Base-by-base conservation (phyloP, 2,329 filamentous ascomycete genomes). In the Lasiodiplodia sp. region DNA sequence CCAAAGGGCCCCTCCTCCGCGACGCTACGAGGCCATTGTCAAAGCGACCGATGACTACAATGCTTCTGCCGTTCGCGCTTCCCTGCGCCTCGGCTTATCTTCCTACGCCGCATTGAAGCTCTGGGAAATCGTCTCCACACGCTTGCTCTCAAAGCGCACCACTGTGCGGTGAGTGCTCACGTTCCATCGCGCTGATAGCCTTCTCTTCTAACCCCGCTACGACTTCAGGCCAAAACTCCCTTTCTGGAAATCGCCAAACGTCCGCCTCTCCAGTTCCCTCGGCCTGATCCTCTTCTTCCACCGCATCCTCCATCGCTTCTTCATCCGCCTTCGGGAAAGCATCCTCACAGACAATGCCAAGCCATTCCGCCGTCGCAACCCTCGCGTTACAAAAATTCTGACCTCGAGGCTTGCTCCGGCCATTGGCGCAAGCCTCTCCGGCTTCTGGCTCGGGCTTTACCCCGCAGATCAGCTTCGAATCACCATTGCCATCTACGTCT, bases 221-320 rank as follows among this genome's bases (percentile, higher is more conserved):
- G 10, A 6, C 14, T 1, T 23, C 31, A 58, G 53, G 25, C 8
- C 68, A 21, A 81, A 78, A 51, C 73, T 77, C 21, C 76, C 84
- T 1, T 70, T 85, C 18, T 79, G 82, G 72, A 83, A 81, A 70
- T 93, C 90, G 0, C 85, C 90, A 0, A 91, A 92, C 28, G 83
- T 96, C 63, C 88, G 94, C 67, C 85, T 97, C 11, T 95, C 94
- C 0, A 84, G 94, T 10, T 96, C 93, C 0, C 86, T 97, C 16
- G 94, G 94, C 18, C 87, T 92, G 2, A 93, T 97, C 71, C 86
- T 98, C 23, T 88, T 98, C 53, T 88, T 97, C 70, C 96, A 99
- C 79, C 90, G 96, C 37, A 85, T 97, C 0, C 88, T 98, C 31
- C 93, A 95, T 81, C 92, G 95, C 69, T 97, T 98, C 84, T 92